These are phyloP conservation scores for Candida pseudocylindracea DNA, from an alignment of 1,139 yeast species.

Conservation along the genomic window DNA sequence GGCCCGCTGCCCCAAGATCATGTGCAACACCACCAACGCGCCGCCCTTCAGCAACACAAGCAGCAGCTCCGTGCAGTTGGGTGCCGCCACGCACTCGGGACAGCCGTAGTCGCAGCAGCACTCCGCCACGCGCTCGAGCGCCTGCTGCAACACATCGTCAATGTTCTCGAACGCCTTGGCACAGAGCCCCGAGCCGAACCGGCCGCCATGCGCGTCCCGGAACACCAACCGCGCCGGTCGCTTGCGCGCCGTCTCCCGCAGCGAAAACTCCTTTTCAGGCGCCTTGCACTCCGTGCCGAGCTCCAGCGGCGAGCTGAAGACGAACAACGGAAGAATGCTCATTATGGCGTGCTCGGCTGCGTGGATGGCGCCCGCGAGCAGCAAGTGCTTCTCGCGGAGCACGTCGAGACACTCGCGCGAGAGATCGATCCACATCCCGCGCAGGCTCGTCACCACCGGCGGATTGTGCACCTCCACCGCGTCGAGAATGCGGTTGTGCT, in stretches of 20 bases:
- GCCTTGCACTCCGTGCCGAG: conserved; percentile 88
- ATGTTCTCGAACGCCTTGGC: conserved; percentile 61
- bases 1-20: conserved; percentile 21
- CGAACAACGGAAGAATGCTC: conserved; percentile 45
- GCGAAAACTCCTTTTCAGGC: conserved; percentile 83
- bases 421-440: conserved; percentile 85
- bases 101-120: conserved; percentile 83
- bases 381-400: conserved; percentile 31
- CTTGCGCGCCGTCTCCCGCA: conserved; percentile 37
- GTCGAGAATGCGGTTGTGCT: conserved; percentile 58
- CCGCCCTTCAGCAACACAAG: conserved; percentile 77
- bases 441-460: conserved; percentile 43
- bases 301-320: conserved; percentile 30
- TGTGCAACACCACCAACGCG: conserved; percentile 45
- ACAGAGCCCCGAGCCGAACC: conserved; percentile 57
- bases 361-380: conserved; percentile 82
- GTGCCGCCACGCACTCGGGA: conserved; percentile 65
- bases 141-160: conserved; percentile 36
- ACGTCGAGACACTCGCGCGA: conserved; percentile 40
- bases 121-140: conserved; percentile 30
- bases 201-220: conserved; percentile 66
- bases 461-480: conserved; percentile 87
- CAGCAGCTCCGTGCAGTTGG: conserved; percentile 61
- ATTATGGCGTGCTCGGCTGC: conserved; percentile 86
- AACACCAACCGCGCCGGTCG: conserved; percentile 78